phyloP scores from a whole-genome alignment of 2,329 filamentous ascomycete genomes.

The Clarireedia paspali region DNA sequence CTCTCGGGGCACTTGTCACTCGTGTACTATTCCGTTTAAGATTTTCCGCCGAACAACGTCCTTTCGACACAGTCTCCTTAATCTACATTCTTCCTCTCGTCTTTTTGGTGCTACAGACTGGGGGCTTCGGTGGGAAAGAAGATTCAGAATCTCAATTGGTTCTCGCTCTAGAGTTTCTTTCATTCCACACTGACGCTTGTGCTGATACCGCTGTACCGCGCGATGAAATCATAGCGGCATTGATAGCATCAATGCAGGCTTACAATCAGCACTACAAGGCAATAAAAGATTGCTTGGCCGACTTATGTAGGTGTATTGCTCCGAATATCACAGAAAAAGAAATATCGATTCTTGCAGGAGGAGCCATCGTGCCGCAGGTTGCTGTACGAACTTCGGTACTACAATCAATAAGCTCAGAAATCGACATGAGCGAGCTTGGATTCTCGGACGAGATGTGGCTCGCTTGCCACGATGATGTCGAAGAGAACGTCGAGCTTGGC shows the following conservation, averaged over 20 bases:
- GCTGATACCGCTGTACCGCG: slow-evolving; percentile 70
- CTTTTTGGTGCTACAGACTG: slow-evolving; percentile 68
- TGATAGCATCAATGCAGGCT: slow-evolving; percentile 77
- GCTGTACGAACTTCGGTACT: slow-evolving; percentile 78
- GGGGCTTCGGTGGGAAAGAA: slow-evolving; percentile 70
- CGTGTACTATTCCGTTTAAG: slow-evolving; percentile 84
- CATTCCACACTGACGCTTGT: slow-evolving; percentile 79
- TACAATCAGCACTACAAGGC: slow-evolving; percentile 93
- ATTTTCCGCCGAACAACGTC: slow-evolving; percentile 87
- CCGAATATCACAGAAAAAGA: slow-evolving; percentile 70
- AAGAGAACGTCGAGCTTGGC: slow-evolving; percentile 78
- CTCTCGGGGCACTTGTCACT: slow-evolving; percentile 77
- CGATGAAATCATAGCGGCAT: slow-evolving; percentile 58
- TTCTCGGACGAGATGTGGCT: slow-evolving; percentile 93
- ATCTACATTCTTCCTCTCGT: slow-evolving; percentile 82
- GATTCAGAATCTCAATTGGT: slow-evolving; percentile 86
- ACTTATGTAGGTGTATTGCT: slow-evolving; percentile 77
- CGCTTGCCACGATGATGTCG: slow-evolving; percentile 81
- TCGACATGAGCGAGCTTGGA: slow-evolving; percentile 80
- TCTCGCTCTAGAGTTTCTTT: slow-evolving; percentile 78
- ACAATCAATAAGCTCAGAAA: slow-evolving; percentile 82
- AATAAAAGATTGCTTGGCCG: slow-evolving; percentile 84
- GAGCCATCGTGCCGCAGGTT: slow-evolving; percentile 69
- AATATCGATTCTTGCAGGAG: slow-evolving; percentile 67
- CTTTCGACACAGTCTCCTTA: slow-evolving; percentile 80